Base-by-base conservation (phyloP, 1,284 basidiomycete species). In the Sparassis latifolia region DNA sequence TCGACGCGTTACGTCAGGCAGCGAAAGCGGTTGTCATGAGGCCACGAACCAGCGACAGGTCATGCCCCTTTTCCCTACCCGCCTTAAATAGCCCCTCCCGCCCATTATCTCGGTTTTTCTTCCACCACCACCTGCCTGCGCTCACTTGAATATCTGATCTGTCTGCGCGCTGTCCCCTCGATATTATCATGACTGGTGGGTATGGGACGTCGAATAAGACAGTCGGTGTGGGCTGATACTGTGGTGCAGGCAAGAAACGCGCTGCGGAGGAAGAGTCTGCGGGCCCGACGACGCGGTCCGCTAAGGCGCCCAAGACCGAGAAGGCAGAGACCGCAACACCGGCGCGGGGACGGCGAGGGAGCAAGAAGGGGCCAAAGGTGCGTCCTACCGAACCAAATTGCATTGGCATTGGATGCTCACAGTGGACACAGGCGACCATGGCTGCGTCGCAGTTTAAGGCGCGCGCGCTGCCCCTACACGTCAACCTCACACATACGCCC, bases 401-500 rank as follows among this genome's bases (percentile, higher is more conserved):
- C 20, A 30, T n/a, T 33, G 32, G 39, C 52, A 12, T 4, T 33
- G 33, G 28, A 31, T 44, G n/a, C 33, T 40, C 37, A 35, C 38
- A 20, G 31, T 27, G n/a, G 3, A 7, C 43, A 33, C 56, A 80
- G 76, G 66, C 73, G 6, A 69, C 70, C 33, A 62, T 84, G 46
- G 67, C 79, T 12, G 68, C 73, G 3, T 69, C 75, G 2, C 65
- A 69, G 10, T 90, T 90, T 72, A 82, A 78, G 58, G 66, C 75
- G 32, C 78, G 76, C 51, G 87, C 87, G 4, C 66, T 80, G 27
- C 84, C 86, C 2, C 65, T 90, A 4, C 80, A 89, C 57, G 70
- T 86, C 49, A 80, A 77, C 58, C 58, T 90, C 47, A 86, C 84
- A 5, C 80, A 85, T 61, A 86, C 83, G 0, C 77, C 80, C 5